A percentile compares a stretch with the other conserved stretches of the same genome.
phyloP scores from a whole-genome alignment of 1,284 basidiomycete species.

The Coniferiporia weirii region DNA sequence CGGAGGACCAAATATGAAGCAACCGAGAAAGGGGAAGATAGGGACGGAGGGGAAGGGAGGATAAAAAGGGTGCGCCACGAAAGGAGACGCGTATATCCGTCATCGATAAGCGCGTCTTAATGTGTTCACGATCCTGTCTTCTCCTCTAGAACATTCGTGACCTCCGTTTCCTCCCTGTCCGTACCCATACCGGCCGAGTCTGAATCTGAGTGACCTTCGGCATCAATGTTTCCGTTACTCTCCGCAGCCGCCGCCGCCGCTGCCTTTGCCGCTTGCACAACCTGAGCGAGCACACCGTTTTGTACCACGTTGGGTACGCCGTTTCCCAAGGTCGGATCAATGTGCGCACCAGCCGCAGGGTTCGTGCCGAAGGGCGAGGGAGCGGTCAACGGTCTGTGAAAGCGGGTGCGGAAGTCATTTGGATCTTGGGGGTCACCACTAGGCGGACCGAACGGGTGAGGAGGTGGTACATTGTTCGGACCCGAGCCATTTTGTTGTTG shows the following conservation, averaged over 20 bases:
- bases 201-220: conserved; percentile 5
- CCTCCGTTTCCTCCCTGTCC: conserved; percentile 8
- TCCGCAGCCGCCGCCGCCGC: neutral
- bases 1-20: neutral
- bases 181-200: neutral
- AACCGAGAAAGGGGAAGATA: neutral
- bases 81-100: neutral
- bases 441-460: conserved; percentile 6
- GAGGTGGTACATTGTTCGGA: neutral
- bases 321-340: conserved; percentile 11
- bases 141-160: neutral
- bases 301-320: neutral
- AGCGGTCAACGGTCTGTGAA: conserved; percentile 57
- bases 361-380: conserved; percentile 56
- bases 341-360: conserved; percentile 1
- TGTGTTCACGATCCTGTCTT: neutral
- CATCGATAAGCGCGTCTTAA: neutral
- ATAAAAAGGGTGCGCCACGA: neutral
- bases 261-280: neutral
- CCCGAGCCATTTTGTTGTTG: conserved; percentile 10
- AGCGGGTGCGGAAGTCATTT: conserved; percentile 65
- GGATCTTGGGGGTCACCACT: conserved; percentile 29
- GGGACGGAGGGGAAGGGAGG: neutral
- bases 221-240: neutral
- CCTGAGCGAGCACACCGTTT: neutral